Evolutionary conservation across 2,329 filamentous ascomycete genomes (phyloP), one percentile per base, ranked within the genome.

Genomic region (Thelonectria blattea): DNA sequence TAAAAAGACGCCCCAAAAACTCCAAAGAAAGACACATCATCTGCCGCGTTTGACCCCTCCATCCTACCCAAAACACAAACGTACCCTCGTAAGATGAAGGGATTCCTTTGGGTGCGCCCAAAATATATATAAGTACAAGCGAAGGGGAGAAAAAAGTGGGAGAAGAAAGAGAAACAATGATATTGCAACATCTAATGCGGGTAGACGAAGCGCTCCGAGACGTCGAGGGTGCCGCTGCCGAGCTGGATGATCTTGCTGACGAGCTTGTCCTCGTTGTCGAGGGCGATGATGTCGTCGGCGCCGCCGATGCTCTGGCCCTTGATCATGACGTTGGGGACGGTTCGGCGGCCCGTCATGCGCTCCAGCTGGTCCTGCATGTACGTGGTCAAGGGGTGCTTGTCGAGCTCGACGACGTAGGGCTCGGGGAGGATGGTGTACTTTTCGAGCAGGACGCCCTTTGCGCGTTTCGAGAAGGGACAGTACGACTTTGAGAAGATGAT

Each of bases 401-500:
- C 93, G 12, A 99, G 85, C 78, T 99, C 95, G 52, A 98, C 93
- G 8, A 99, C 90, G 72, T 88, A 91, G 0, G 95, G 95, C 11
- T 86, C 79, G 0, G 95, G 95, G 1, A 87, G 85, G 73, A 99
- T 96, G 56, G 81, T 82, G 80, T 98, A 98, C 69, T 90, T 89
- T 20, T 93, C 87, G 43, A 97, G 86, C 42, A 99, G 85, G 57
- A 98, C 85, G 45, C 83, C 82, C 78, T 99, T 99, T 47, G 95
- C 95, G 68, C 87, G 88, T 73, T 88, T 90, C 52, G 93, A 97
- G 78, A 86, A 89, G 1, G 91, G 92, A 76, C 95, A 99, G 79
- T 94, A 97, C 1, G 91, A 87, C 78, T 99, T 98, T 65, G 93
- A 97, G 80, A 98, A 98, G 70, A 99, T 92, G 74, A 97, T 91